A percentile compares a stretch with the other conserved stretches of the same genome.
phyloP scores from a whole-genome alignment of 345 rosid species.

The Citrus cavaleriei region DNA sequence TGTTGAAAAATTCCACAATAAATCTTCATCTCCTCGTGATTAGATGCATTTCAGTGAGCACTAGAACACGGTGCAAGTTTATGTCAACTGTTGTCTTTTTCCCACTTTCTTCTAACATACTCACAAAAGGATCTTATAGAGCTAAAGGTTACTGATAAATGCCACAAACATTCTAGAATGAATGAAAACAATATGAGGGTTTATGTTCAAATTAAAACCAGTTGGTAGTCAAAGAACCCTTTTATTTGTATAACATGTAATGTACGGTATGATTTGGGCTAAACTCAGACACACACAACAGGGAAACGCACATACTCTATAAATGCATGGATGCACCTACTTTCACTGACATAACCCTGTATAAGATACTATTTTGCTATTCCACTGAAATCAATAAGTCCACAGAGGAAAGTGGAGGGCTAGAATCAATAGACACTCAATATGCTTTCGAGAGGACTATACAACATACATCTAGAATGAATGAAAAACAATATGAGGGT shows the following conservation, averaged over 20 bases:
- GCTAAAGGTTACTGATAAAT: neutral
- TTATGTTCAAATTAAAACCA: too few species aligned
- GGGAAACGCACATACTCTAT: neutral
- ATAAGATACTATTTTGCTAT: neutral
- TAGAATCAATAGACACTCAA: conserved; percentile 7
- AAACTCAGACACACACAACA: neutral
- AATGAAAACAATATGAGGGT: neutral
- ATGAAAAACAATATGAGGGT: too few species aligned
- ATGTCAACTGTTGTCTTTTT: neutral
- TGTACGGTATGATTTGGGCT: neutral
- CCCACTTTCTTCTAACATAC: neutral
- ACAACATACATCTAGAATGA: conserved; percentile 60
- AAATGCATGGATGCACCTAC: neutral
- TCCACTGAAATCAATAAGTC: neutral
- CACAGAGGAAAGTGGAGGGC: neutral
- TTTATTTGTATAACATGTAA: neutral
- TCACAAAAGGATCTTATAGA: neutral
- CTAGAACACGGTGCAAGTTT: neutral
- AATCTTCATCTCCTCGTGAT: neutral
- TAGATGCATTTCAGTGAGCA: neutral
- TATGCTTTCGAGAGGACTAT: neutral
- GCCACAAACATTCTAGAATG: neutral
- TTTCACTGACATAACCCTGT: neutral
- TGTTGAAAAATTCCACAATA: neutral
- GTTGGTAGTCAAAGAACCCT: neutral